Base-by-base conservation (phyloP, 441 rosid genomes). In the Populus hybrid region DNA sequence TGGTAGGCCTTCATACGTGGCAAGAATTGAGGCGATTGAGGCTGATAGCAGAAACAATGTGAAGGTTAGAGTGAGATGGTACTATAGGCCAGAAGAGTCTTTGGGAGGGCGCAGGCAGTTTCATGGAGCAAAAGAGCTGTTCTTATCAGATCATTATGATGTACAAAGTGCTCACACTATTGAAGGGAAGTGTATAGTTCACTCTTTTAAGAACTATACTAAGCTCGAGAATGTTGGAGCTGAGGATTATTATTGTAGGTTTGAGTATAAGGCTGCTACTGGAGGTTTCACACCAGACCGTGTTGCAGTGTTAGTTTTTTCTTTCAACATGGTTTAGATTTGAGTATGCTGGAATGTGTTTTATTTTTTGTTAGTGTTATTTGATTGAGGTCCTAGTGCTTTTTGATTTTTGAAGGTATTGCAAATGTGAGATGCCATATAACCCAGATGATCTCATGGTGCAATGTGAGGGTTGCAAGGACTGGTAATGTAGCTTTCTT, bases 381-480 rank as follows among this genome's bases (percentile, higher is more conserved):
- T 28, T 59, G 53, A 34, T 23, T 75, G 21, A 42, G 38, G 36
- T 57, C 35, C 77, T 30, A 7, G 57, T 46, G 53, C 35, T 23
- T 30, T 67, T 75, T 81, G 24, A 53, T 64, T 26, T 67, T 75
- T 80, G 74, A 84, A 94, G 98, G 90, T 94, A 94, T 84, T 94
- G 98, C 87, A 93, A 91, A 77, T 91, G 98, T 76, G 97, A 94
- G 87, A 94, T 92, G 98, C 98, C 98, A 0, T 91, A 92, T 81
- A 93, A 94, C 79, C 98, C 97, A 1, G 97, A 93, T 69, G 96
- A 30, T 30, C 32, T 30, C 32, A 30, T 30, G 32, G 32, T 30
- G 32, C 32, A 30, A 30, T 30, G 32, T 30, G 32, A 30, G 4
- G 32, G 32, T 3, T 30, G 32, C 32, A 30, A 30, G 4, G 32